Conservation (phyloP, 202 grass and related monocot genomes). For the Digitaria exilis region DNA sequence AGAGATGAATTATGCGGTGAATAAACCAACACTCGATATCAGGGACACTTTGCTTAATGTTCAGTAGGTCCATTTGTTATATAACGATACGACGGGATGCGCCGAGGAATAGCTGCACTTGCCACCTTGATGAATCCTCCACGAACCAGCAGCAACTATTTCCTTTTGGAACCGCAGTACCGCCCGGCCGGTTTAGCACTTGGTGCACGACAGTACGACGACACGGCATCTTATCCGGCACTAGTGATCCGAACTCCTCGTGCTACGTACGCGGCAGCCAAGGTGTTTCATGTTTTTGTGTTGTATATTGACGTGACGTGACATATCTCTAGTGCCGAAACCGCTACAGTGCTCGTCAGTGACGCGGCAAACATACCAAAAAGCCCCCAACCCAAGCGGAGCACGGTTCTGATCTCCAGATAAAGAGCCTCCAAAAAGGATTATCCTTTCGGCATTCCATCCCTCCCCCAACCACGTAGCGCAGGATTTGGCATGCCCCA, state of each 20-base stretch:
- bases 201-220: not conserved
- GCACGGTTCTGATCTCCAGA: not conserved
- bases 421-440: not conserved
- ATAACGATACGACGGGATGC: too few species aligned
- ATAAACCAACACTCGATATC: too few species aligned
- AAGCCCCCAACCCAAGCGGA: too few species aligned
- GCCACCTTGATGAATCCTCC: too few species aligned
- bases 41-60: too few species aligned
- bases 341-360: not conserved
- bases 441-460: not conserved
- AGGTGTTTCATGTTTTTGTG: not conserved
- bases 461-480: conserved; percentile 21
- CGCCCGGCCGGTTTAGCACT: not conserved
- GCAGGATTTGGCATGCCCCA: conserved; percentile 30
- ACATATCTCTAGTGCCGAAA: not conserved
- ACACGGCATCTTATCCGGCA: not conserved
- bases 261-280: not conserved
- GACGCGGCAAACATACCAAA: not conserved
- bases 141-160: too few species aligned
- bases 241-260: not conserved
- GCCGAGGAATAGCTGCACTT: too few species aligned
- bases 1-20: too few species aligned
- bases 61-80: too few species aligned
- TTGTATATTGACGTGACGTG: not conserved
- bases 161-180: too few species aligned